Evolutionary conservation across 2,329 filamentous ascomycete genomes (phyloP), one percentile per base, ranked within the genome.

Genomic region (Claviceps humidiphila): DNA sequence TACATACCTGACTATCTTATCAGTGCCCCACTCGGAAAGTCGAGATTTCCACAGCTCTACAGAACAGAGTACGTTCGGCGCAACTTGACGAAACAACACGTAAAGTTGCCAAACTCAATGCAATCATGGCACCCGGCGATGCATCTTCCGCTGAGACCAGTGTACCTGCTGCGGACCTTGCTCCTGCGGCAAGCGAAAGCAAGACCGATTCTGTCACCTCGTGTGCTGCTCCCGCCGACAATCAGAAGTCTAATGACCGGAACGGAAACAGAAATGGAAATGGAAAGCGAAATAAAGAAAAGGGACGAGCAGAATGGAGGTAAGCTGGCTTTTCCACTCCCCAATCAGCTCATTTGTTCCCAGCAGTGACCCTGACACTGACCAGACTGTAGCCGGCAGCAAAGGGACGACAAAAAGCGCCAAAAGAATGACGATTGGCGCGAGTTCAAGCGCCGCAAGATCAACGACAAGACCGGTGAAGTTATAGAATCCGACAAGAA

Each of bases 391-490:
- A 70, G 68, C 48, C 66, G 68, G 37, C 56, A 66, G 53, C 52
- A 54, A 38, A 54, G 54, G 49, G 63, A 65, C 47, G 60, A 59
- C 52, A 68, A 70, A 56, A 70, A 70, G 61, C 67, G 66, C 57
- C 64, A 67, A 58, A 63, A 65, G 56, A 65, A 66, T 50, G 64
- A 67, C 54, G 67, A 71, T 50, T 71, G 65, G 53, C 67, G 66
- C 54, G 67, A 70, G 57, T 68, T 61, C 51, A 72, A 72, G 61
- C 69, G 69, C 48, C 65, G 68, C 53, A 72, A 71, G 63, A 58
- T 68, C 52, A 65, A 65, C 58, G 62, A 63, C 54, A 55, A 66
- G 42, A 37, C 47, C 1, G 67, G 68, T 57, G 64, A 67, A 30
- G 54, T 58, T n/a, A 58, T 63, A 24, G 60, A 64, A 38, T 58